Conservation (phyloP, 306 rosid species). For the Vigna trinervia region DNA sequence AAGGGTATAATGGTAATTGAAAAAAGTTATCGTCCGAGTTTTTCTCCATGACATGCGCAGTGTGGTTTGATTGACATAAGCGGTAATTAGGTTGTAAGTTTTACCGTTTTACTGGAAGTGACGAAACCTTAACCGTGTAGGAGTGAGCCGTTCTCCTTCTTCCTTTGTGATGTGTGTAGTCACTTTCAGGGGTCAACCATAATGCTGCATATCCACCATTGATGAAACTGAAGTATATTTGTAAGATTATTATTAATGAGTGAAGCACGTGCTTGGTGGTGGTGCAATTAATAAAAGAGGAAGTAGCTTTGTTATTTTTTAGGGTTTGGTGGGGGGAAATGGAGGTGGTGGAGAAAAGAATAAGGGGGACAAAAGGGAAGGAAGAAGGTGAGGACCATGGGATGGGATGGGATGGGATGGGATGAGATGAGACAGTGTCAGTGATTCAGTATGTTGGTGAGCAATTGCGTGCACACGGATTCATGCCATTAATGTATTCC, state of each 20-base stretch:
- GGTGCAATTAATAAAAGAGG: not conserved
- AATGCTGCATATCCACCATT: not conserved
- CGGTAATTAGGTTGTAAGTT: not conserved
- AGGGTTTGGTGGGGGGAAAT: not conserved
- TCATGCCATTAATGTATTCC: constrained; percentile 48
- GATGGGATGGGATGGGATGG: not conserved
- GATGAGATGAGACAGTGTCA: constrained; percentile 37
- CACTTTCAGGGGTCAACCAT: constrained; percentile 25
- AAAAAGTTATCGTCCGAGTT: not conserved
- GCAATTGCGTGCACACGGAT: constrained; percentile 55
- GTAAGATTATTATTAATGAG: too few relatives aligned
- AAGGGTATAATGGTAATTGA: not conserved
- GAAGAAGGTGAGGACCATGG: constrained; percentile 35
- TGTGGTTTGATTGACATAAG: constrained; percentile 33
- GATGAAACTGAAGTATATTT: too few relatives aligned
- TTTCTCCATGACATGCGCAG: constrained; percentile 23
- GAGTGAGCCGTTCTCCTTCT: not conserved
- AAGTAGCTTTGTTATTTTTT: too few relatives aligned
- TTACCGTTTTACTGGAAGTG: constrained; percentile 32
- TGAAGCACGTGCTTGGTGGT: constrained; percentile 3
- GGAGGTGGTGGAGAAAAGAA: too few relatives aligned
- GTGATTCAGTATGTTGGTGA: constrained; percentile 50
- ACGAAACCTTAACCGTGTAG: constrained; percentile 30
- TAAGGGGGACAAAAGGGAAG: constrained; percentile 40
- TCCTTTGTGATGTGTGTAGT: not conserved